Percentiles rank a stretch among this genome's conserved stretches.
Evolutionary conservation across 495 filamentous ascomycete genomes (phyloP).

Genomic region (Penicillium salamii): DNA sequence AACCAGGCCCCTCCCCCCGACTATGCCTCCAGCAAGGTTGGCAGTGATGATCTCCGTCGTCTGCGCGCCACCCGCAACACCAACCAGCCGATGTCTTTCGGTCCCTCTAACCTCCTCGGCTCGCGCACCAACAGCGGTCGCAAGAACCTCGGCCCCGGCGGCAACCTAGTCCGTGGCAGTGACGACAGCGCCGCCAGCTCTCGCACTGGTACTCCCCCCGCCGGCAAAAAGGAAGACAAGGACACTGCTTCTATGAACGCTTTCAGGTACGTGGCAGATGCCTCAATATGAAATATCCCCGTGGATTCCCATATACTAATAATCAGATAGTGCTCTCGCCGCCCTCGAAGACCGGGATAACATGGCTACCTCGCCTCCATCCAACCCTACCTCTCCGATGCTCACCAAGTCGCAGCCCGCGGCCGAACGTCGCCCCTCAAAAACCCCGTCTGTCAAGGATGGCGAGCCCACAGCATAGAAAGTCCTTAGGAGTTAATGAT

Average conservation of each 20-base stretch:
- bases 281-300: background rate
- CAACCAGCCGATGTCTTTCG: constrained; percentile 61
- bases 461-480: constrained; percentile 47
- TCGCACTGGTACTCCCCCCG: constrained; percentile 80
- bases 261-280: constrained; percentile 65
- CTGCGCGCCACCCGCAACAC: constrained; percentile 64
- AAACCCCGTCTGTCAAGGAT: constrained; percentile 45
- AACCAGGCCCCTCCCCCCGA: constrained; percentile 65
- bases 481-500: constrained; percentile 42
- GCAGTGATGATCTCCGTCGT: constrained; percentile 82
- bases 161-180: constrained; percentile 63
- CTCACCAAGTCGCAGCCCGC: constrained; percentile 53
- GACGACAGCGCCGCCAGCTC: constrained; percentile 84
- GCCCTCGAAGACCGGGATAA: constrained; percentile 55
- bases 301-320: constrained; percentile 19
- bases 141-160: constrained; percentile 67
- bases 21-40: constrained; percentile 74
- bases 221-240: constrained; percentile 64
- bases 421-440: constrained; percentile 42
- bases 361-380: constrained; percentile 57
- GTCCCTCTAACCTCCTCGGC: constrained; percentile 75
- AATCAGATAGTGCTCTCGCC: constrained; percentile 52
- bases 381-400: constrained; percentile 55
- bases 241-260: constrained; percentile 73
- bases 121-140: constrained; percentile 80